phyloP scores from a whole-genome alignment of 1,284 basidiomycete genomes.

The Fomitopsis betulina region DNA sequence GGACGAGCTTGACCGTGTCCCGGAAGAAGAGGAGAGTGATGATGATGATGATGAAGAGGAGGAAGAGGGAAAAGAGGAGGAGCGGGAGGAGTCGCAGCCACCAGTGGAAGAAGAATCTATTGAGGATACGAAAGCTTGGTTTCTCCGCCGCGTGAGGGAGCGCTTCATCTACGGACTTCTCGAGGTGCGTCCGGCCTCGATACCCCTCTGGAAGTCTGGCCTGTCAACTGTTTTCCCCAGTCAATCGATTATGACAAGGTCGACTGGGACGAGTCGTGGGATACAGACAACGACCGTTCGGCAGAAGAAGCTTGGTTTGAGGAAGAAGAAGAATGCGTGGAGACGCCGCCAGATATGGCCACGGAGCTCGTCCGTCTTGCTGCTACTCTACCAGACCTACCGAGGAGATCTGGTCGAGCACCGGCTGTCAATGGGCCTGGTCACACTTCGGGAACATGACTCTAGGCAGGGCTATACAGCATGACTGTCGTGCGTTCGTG shows the following conservation, averaged over 20 bases:
- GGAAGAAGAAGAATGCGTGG: constrained; percentile 49
- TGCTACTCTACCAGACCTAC: not conserved
- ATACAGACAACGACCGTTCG: constrained; percentile 54
- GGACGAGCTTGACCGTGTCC: constrained; percentile 46
- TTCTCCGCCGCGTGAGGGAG: constrained; percentile 60
- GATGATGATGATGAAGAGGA: constrained; percentile 39
- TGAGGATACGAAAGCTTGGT: constrained; percentile 42
- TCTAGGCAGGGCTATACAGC: not conserved
- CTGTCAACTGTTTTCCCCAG: constrained; percentile 31
- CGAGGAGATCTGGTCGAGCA: not conserved
- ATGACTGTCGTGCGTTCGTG: no score
- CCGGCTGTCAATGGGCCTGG: not conserved
- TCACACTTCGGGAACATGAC: not conserved
- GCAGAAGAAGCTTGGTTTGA: constrained; percentile 75
- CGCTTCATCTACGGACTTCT: constrained; percentile 72
- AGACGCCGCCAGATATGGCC: constrained; percentile 8
- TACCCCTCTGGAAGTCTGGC: not conserved
- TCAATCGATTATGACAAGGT: constrained; percentile 64
- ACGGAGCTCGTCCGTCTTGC: not conserved
- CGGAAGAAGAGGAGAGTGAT: constrained; percentile 57
- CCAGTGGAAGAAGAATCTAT: constrained; percentile 31
- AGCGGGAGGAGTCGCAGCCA: constrained; percentile 11
- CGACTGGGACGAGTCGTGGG: constrained; percentile 74
- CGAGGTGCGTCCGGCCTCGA: constrained; percentile 43
- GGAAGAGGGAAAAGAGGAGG: constrained; percentile 11